Evolutionary conservation across 495 filamentous ascomycete genomes (phyloP).

Genomic region (Aspergillus kassunensis): DNA sequence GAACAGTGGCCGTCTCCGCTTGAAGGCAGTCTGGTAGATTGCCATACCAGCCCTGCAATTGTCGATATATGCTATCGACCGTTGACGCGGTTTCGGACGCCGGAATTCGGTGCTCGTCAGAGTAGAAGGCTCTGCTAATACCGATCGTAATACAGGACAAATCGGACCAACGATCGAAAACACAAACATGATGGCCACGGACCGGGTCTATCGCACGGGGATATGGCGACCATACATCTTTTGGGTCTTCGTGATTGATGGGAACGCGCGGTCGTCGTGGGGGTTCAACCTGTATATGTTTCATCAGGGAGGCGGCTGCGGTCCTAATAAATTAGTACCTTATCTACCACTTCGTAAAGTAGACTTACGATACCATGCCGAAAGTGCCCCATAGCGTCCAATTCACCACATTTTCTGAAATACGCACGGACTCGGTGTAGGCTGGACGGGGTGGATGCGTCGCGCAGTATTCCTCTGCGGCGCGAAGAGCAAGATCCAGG

Average conservation of each 20-base stretch:
- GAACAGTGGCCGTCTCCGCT: slow-evolving; percentile 17
- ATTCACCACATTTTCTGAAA: slow-evolving; percentile 17
- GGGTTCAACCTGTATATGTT: slow-evolving; percentile 18
- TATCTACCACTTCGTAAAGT: too few relatives aligned
- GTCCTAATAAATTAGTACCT: slow-evolving; percentile 12
- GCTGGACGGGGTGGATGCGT: slow-evolving; percentile 12
- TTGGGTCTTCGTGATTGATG: slow-evolving; percentile 16
- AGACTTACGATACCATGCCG: slow-evolving; percentile 28
- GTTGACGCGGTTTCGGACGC: slow-evolving; percentile 14
- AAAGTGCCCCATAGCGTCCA: slow-evolving; percentile 32
- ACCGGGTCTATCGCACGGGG: slow-evolving; percentile 20
- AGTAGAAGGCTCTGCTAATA: slow-evolving; percentile 26
- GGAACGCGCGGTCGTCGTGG: slow-evolving; percentile 15
- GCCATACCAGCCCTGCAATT: slow-evolving; percentile 28
- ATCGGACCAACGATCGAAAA: slow-evolving; percentile 27
- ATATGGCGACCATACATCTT: slow-evolving; percentile 30
- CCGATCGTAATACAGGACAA: slow-evolving; percentile 22
- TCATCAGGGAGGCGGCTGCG: slow-evolving; percentile 25
- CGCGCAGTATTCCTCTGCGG: slow-evolving; percentile 20
- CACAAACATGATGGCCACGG: slow-evolving; percentile 24
- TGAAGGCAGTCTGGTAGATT: slow-evolving; percentile 25
- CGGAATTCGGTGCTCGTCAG: slow-evolving; percentile 15
- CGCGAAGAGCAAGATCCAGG: slow-evolving; percentile 21
- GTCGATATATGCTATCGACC: slow-evolving; percentile 20
- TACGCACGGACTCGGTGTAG: slow-evolving; percentile 2